Evolutionary conservation across 177 flowering plant species (phyloP).

Genomic region (Vitis hybrid): DNA sequence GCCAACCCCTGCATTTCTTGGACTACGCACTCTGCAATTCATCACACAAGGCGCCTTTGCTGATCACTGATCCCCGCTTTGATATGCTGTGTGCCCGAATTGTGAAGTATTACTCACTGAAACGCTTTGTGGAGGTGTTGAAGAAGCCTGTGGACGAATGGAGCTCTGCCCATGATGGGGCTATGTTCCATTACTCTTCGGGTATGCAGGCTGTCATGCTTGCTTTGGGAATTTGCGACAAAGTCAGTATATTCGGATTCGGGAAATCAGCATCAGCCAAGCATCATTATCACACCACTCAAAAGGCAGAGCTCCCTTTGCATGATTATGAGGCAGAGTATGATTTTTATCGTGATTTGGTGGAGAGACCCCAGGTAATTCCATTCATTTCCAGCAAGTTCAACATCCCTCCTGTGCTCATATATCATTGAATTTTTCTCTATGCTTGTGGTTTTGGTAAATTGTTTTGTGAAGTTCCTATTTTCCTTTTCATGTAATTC

Average conservation of each 20-base stretch:
- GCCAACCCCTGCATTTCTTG: conserved; percentile 82
- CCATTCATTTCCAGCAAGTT: conserved; percentile 76
- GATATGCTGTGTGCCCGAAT: conserved; percentile 78
- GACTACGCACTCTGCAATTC: conserved; percentile 72
- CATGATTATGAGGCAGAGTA: conserved; percentile 97
- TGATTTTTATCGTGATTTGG: conserved; percentile 62
- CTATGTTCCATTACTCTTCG: conserved; percentile 88
- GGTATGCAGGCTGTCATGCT: conserved; percentile 98
- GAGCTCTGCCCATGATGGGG: conserved; percentile 71
- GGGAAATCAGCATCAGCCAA: conserved; percentile 70
- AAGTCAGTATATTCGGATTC: conserved; percentile 83
- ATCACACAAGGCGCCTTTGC: conserved; percentile 63
- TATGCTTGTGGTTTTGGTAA: conserved; percentile 3
- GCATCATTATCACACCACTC: conserved; percentile 94
- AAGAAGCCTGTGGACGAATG: conserved; percentile 63
- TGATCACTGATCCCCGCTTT: conserved; percentile 78
- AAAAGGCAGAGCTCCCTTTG: conserved; percentile 79
- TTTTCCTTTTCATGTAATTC: conserved; percentile 7
- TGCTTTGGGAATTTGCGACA: conserved; percentile 84
- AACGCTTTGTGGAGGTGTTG: conserved; percentile 56
- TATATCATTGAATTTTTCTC: conserved; percentile 45
- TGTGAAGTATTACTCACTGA: conserved; percentile 90
- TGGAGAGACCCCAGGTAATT: conserved; percentile 48
- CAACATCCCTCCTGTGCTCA: conserved; percentile 61
- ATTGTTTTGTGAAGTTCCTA: neutral